A percentile compares a stretch with the other conserved stretches of the same genome.
Conservation (phyloP, 176 grass and related monocot species). For the Secale cereale region DNA sequence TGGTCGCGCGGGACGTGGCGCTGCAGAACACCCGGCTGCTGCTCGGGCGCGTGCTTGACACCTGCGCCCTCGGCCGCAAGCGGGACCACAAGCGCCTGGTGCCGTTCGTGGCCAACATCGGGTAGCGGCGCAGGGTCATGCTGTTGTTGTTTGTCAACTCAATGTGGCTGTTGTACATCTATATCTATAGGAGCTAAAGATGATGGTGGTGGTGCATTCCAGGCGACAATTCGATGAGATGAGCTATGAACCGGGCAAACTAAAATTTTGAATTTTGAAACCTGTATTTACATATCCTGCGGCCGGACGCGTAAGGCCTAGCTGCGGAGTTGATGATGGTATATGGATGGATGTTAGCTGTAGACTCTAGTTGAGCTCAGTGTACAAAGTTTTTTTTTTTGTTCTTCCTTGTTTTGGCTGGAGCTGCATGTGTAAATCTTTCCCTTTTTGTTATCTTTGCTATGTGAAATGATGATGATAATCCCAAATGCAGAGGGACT, state of each 20-base stretch:
- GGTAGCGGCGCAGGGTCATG: constrained; percentile 6
- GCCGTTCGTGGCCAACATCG: constrained; percentile 75
- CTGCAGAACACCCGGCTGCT: constrained; percentile 80
- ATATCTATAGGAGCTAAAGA: neutral
- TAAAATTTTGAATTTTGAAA: neutral
- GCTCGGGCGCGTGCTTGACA: constrained; percentile 87
- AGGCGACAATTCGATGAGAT: too few species aligned
- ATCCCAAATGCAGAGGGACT: too few species aligned
- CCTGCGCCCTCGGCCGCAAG: constrained; percentile 85
- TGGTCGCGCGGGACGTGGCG: constrained; percentile 58
- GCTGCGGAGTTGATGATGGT: neutral
- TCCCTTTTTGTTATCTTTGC: too few species aligned
- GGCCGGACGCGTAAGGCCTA: neutral
- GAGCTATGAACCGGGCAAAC: too few species aligned
- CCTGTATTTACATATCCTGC: neutral
- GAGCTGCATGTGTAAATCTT: neutral
- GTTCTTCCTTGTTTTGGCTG: neutral
- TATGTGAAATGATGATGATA: too few species aligned
- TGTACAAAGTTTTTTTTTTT: neutral
- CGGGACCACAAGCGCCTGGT: constrained; percentile 92
- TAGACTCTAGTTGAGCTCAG: neutral
- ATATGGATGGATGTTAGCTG: neutral
- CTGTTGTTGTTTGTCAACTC: neutral
- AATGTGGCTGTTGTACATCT: neutral
- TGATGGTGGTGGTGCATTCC: too few species aligned